Conservation (phyloP, 2,329 filamentous ascomycete genomes). For the Cryphonectria carpinicola region DNA sequence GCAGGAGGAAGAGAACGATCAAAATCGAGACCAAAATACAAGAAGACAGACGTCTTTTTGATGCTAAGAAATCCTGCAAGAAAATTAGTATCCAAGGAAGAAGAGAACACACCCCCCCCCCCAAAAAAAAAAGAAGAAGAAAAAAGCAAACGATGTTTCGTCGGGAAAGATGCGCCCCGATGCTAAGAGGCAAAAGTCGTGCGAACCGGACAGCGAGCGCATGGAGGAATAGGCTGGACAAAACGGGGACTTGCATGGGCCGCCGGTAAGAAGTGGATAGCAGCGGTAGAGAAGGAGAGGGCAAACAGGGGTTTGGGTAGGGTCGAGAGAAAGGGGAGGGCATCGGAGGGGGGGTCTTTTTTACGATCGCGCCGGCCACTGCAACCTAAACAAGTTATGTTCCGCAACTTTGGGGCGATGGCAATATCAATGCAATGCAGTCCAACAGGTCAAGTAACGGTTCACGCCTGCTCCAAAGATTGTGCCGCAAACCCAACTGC, state of each 20-base stretch:
- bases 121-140: not conserved
- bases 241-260: constrained; percentile 11
- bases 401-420: constrained; percentile 1
- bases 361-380: constrained; percentile 2
- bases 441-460: too few relatives aligned
- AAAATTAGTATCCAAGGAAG: not conserved
- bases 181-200: constrained; percentile 1
- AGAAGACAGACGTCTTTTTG: not conserved
- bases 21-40: not conserved
- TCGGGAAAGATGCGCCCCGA: constrained; percentile 17
- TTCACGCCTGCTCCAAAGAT: not conserved
- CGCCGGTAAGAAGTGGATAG: constrained; percentile 21
- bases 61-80: not conserved
- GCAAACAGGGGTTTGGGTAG: constrained; percentile 16
- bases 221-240: constrained; percentile 17
- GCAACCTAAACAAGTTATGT: not conserved
- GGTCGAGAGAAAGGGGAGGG: constrained; percentile 16
- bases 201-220: constrained; percentile 10
- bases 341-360: not conserved
- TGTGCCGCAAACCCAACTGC: not conserved
- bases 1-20: not conserved
- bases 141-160: not conserved
- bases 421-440: not conserved
- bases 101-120: too few relatives aligned
- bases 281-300: constrained; percentile 16